Percentiles rank a stretch among this genome's conserved stretches.
These are phyloP conservation scores for Yarrowia porcina DNA, from an alignment of 805 yeast genomes.

Conservation along the genomic window DNA sequence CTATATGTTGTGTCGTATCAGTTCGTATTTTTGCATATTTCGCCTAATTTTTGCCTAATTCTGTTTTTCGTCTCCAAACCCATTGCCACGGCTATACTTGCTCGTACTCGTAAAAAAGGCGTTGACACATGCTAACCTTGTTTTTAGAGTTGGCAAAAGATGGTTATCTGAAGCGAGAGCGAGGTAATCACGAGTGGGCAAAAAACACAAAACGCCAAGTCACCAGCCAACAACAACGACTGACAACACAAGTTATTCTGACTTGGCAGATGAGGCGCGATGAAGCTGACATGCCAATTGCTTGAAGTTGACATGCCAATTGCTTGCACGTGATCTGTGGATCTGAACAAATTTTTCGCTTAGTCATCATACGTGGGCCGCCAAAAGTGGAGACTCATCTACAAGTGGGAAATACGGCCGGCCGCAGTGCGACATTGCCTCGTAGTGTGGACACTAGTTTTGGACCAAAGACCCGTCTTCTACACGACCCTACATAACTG, in stretches of 20 bases:
- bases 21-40: background rate
- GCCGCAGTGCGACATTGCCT: background rate
- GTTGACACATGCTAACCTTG: slow-evolving; percentile 8
- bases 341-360: background rate
- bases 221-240: background rate
- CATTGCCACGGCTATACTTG: slow-evolving; percentile 17
- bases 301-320: background rate
- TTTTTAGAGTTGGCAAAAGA: background rate
- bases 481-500: slow-evolving; percentile 4
- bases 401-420: background rate
- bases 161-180: slow-evolving; percentile 12
- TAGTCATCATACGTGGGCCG: background rate
- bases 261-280: background rate
- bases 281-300: background rate
- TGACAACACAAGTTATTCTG: background rate
- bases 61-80: background rate
- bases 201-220: background rate
- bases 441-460: background rate
- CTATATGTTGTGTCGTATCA: background rate
- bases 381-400: background rate
- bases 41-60: background rate
- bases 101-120: slow-evolving; percentile 21
- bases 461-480: background rate
- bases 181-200: slow-evolving; percentile 2
- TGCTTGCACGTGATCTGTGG: background rate